phyloP scores from a whole-genome alignment of 1,284 basidiomycete species.

The Xanthoconium separans region DNA sequence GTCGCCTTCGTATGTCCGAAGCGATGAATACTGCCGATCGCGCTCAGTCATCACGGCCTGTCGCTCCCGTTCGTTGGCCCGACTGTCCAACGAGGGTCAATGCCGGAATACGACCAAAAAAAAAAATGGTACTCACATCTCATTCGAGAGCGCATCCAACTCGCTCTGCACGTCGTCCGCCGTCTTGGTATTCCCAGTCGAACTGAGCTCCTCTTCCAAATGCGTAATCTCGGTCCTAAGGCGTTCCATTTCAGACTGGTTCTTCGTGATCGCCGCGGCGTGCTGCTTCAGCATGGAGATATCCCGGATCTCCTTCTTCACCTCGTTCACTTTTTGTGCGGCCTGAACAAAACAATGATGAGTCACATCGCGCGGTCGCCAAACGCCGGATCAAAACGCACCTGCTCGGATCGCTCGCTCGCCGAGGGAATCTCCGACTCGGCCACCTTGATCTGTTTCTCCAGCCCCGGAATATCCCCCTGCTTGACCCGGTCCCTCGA shows the following conservation, averaged over 20 bases:
- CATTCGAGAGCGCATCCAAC: slow-evolving; percentile 57
- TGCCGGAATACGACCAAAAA: background rate
- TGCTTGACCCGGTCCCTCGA: slow-evolving; percentile 53
- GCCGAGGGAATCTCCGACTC: slow-evolving; percentile 53
- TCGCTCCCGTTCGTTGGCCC: slow-evolving; percentile 68
- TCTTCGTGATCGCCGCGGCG: slow-evolving; percentile 59
- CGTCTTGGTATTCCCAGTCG: slow-evolving; percentile 77
- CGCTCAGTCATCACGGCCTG: slow-evolving; percentile 59
- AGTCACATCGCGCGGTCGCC: background rate
- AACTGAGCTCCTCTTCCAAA: slow-evolving; percentile 68
- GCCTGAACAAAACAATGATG: slow-evolving; percentile 40
- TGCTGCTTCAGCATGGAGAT: slow-evolving; percentile 65
- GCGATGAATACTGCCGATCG: slow-evolving; percentile 59
- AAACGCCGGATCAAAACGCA: slow-evolving; percentile 24
- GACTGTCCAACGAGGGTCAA: slow-evolving; percentile 42
- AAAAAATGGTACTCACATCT: slow-evolving; percentile 56
- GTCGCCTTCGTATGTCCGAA: slow-evolving; percentile 58
- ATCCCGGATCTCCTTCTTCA: slow-evolving; percentile 56
- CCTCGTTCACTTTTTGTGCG: slow-evolving; percentile 42
- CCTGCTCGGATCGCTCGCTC: slow-evolving; percentile 57
- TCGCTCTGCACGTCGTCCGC: slow-evolving; percentile 82
- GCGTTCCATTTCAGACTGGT: slow-evolving; percentile 64
- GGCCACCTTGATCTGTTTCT: slow-evolving; percentile 60
- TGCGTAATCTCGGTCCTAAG: slow-evolving; percentile 63
- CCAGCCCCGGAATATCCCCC: slow-evolving; percentile 66